Conservation (phyloP, 139 green algal species). For the Asterochloris sp. region DNA sequence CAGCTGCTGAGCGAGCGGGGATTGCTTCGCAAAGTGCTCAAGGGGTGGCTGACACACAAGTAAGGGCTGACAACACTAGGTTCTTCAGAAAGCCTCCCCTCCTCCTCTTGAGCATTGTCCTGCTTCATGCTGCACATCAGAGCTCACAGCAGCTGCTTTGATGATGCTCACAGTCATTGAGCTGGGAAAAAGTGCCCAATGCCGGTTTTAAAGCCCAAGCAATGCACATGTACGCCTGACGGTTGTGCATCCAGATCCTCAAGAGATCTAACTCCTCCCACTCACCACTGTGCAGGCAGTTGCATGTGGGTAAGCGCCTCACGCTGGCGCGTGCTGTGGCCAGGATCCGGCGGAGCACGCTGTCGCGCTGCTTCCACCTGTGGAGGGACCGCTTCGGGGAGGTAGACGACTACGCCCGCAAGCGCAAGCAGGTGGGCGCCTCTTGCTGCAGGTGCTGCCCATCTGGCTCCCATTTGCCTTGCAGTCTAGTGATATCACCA, state of each 20-base stretch:
- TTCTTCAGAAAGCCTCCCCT: too few relatives aligned
- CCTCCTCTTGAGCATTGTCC: too few relatives aligned
- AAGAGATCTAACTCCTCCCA: too few relatives aligned
- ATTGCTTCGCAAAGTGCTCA: slow-evolving; percentile 14
- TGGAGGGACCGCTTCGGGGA: slow-evolving; percentile 66
- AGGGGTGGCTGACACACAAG: slow-evolving; percentile 10
- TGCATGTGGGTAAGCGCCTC: not conserved
- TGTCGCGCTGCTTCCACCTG: slow-evolving; percentile 52
- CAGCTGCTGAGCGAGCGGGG: slow-evolving; percentile 23
- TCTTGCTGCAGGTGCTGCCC: not conserved
- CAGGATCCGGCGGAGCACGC: slow-evolving; percentile 34
- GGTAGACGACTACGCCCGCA: slow-evolving; percentile 49
- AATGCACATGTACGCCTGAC: too few relatives aligned
- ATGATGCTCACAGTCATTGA: too few relatives aligned
- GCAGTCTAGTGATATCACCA: not conserved
- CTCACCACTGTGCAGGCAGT: not conserved
- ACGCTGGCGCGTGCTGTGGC: slow-evolving; percentile 17
- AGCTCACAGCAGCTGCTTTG: too few relatives aligned
- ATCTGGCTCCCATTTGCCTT: not conserved
- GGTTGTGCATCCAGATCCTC: too few relatives aligned
- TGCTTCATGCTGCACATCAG: too few relatives aligned
- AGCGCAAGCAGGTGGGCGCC: slow-evolving; percentile 55
- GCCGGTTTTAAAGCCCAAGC: too few relatives aligned
- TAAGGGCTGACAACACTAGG: not conserved
- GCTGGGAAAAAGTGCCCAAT: too few relatives aligned